Base-by-base conservation (phyloP, 495 filamentous ascomycete genomes). In the Daldinia decipiens region DNA sequence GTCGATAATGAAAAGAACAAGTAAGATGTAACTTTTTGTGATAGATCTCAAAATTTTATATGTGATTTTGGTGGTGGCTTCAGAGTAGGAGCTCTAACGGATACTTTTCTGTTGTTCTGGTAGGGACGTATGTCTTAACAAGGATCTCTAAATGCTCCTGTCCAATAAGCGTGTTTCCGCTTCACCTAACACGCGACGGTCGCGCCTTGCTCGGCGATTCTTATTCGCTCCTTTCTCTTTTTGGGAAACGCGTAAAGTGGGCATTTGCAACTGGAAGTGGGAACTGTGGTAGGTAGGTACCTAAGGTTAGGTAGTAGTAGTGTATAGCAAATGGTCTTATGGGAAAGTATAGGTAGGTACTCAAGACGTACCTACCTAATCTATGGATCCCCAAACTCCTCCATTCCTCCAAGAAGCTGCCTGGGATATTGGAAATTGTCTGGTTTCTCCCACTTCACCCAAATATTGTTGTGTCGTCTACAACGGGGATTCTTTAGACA, bases 151-250 rank as follows among this genome's bases (percentile, higher is more conserved):
- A 70, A 77, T 71, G 32, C 34, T 67, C 61, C 27, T 29, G 47
- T 29, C 82, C 81, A 84, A 84, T 82, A 40, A 72, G 74, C 67
- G 27, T 40, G 21, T 17, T 75, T 65, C 72, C 72, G 65, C 71
- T 65, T 70, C 70, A 70, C 64, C 43, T 32, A 40, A 65, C 67
- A 54, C 71, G 67, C 51, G 67, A 70, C 38, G 19, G 6, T 64
- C 71, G 71, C 66, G 66, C 57, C 63, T 47, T 40, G 15, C 1
- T 67, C 59, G 70, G 58, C 32, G 17, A 31, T n/a, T 70, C 71
- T 71, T 26, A 64, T 70, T 76, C 74, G 72, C 55, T 59, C 65
- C 52, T 68, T 73, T 61, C 67, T 68, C 65, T 57, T 64, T 65
- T 57, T 34, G 13, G 59, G 63, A 59, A 70, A 76, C 77, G 76